Evolutionary conservation across 2,329 filamentous ascomycete species (phyloP).

Genomic region (Xylariaceae sp.): DNA sequence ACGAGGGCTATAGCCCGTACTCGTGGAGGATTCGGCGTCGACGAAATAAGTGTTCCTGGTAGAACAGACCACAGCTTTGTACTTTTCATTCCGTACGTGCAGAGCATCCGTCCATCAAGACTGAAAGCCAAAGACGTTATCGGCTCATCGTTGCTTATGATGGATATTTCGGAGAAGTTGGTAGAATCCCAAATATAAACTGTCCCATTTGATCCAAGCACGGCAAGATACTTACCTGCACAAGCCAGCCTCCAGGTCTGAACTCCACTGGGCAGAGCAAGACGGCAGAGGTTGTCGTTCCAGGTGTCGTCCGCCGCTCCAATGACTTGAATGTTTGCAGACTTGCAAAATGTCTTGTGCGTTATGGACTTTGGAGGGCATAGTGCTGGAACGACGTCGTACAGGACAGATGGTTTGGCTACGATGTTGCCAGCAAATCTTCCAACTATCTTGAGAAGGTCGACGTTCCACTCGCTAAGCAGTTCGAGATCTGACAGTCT

Average conservation of each 20-base stretch:
- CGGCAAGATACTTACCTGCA: slow-evolving; percentile 8
- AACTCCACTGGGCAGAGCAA: slow-evolving; percentile 7
- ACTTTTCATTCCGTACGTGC: slow-evolving; percentile 8
- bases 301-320: slow-evolving; percentile 14
- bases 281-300: slow-evolving; percentile 11
- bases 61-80: slow-evolving; percentile 12
- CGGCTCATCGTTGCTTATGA: slow-evolving; percentile 1
- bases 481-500: slow-evolving; percentile 11
- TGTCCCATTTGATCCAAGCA: too few species aligned
- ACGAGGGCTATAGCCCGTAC: neutral
- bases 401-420: slow-evolving; percentile 2
- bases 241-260: slow-evolving; percentile 8
- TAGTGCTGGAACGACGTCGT: neutral
- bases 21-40: neutral
- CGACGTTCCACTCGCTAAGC: slow-evolving; percentile 10
- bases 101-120: slow-evolving; percentile 7
- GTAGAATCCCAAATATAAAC: slow-evolving; percentile 3
- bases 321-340: too few species aligned
- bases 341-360: neutral
- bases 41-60: slow-evolving; percentile 6
- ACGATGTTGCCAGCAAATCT: slow-evolving; percentile 9
- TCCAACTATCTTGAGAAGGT: slow-evolving; percentile 12
- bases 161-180: neutral
- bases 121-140: slow-evolving; percentile 6
- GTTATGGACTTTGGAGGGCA: slow-evolving; percentile 3